Percentiles rank a stretch among this genome's conserved stretches.
Evolutionary conservation across 2,329 filamentous ascomycete species (phyloP).

Genomic region (Pseudogymnoascus destructans): DNA sequence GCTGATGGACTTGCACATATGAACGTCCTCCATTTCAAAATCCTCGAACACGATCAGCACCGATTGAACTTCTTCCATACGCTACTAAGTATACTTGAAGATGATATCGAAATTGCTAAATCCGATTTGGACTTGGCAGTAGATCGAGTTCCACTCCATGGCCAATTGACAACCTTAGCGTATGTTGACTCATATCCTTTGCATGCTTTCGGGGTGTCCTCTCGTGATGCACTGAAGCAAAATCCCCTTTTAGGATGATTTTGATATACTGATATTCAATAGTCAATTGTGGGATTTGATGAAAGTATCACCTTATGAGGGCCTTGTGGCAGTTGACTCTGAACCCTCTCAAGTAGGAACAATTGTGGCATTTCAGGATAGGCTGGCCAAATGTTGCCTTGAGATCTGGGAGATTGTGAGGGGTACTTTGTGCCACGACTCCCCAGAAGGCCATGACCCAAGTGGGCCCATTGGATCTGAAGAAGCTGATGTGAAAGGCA

Average conservation of each 20-base stretch:
- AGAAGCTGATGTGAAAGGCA: constrained; percentile 70
- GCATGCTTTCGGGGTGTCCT: neutral
- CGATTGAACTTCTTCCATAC: constrained; percentile 40
- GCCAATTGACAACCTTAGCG: constrained; percentile 54
- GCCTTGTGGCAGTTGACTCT: constrained; percentile 13
- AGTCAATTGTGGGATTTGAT: constrained; percentile 10
- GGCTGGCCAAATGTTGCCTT: constrained; percentile 47
- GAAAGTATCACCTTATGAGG: constrained; percentile 7
- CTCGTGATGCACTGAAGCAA: neutral
- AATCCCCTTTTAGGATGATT: neutral
- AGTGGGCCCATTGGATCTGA: constrained; percentile 61
- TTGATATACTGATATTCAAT: neutral
- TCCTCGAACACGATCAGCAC: constrained; percentile 33
- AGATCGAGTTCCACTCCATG: constrained; percentile 53
- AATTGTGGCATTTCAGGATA: constrained; percentile 30
- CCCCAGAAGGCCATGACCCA: constrained; percentile 76
- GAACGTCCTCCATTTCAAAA: constrained; percentile 54
- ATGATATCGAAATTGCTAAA: constrained; percentile 50
- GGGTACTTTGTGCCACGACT: constrained; percentile 78
- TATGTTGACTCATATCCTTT: constrained; percentile 26
- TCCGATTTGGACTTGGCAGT: constrained; percentile 54
- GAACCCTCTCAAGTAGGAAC: neutral
- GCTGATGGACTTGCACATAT: constrained; percentile 79
- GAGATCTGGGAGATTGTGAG: constrained; percentile 67
- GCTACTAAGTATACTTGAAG: constrained; percentile 49